phyloP scores from a whole-genome alignment of 495 filamentous ascomycete species.

The Aspergillus kassunensis region DNA sequence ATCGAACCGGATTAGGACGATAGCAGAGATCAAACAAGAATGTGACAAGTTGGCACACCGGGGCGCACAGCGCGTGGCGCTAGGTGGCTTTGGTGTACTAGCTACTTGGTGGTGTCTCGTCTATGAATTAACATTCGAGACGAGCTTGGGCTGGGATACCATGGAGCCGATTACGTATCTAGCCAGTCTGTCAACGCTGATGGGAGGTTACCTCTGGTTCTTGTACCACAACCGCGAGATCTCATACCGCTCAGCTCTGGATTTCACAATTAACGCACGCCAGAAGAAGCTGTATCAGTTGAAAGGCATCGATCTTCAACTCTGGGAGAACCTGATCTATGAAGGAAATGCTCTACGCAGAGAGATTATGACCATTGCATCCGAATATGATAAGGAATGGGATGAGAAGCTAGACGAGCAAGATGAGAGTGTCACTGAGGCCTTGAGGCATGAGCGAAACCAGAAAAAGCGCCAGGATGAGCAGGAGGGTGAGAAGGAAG shows the following conservation, averaged over 20 bases:
- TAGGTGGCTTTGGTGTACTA: constrained; percentile 70
- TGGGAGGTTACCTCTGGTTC: constrained; percentile 91
- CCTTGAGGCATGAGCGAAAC: constrained; percentile 59
- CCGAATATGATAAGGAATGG: constrained; percentile 94
- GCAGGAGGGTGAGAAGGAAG: constrained; percentile 30
- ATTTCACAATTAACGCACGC: constrained; percentile 74
- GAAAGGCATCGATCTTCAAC: constrained; percentile 67
- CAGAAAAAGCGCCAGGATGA: constrained; percentile 46
- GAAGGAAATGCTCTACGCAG: constrained; percentile 73
- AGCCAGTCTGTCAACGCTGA: constrained; percentile 74
- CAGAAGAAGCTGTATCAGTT: constrained; percentile 73
- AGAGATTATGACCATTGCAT: constrained; percentile 78
- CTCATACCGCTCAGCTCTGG: constrained; percentile 77
- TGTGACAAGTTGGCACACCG: constrained; percentile 76
- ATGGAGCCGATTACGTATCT: constrained; percentile 92
- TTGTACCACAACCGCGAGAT: constrained; percentile 89
- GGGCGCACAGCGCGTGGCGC: constrained; percentile 73
- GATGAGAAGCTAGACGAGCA: constrained; percentile 75
- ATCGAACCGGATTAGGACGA: constrained; percentile 57
- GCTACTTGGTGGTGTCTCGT: constrained; percentile 77
- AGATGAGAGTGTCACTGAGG: constrained; percentile 67
- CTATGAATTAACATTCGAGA: constrained; percentile 74
- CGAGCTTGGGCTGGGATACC: constrained; percentile 78
- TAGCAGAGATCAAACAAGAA: constrained; percentile 71
- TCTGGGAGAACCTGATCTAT: constrained; percentile 76